phyloP scores from a whole-genome alignment of 768 basidiomycete species.

The Kwoniella botswanensis region DNA sequence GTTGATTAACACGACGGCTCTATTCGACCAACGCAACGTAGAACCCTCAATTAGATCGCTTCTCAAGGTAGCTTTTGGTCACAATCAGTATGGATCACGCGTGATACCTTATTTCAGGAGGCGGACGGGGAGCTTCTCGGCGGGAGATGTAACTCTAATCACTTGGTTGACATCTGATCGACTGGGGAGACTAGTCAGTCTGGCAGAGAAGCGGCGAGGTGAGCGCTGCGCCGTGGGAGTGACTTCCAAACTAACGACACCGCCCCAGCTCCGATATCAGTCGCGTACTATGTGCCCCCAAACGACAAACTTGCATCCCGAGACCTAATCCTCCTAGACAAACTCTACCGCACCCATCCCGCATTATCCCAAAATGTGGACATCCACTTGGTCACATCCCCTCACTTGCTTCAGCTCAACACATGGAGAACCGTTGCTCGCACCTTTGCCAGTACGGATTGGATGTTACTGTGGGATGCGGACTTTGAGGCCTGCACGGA shows the following conservation, averaged over 20 bases:
- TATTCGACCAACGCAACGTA: neutral
- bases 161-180: neutral
- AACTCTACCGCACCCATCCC: neutral
- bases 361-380: neutral
- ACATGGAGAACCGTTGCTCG: conserved; percentile 9
- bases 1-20: neutral
- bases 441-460: conserved; percentile 3
- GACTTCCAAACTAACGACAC: neutral
- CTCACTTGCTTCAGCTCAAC: conserved; percentile 1
- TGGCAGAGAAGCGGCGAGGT: neutral
- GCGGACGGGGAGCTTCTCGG: neutral
- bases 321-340: neutral
- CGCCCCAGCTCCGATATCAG: neutral
- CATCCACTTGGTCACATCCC: conserved; percentile 5
- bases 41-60: neutral
- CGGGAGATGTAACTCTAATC: neutral
- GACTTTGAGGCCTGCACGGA: conserved; percentile 8
- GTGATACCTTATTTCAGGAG: neutral
- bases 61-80: neutral
- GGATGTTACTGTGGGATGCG: conserved; percentile 6
- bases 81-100: neutral
- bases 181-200: neutral
- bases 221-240: neutral
- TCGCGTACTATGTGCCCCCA: neutral
- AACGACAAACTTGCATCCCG: neutral